These are phyloP conservation scores for Solanum neorickii DNA, from an alignment of 257 asterid genomes.

Conservation along the genomic window DNA sequence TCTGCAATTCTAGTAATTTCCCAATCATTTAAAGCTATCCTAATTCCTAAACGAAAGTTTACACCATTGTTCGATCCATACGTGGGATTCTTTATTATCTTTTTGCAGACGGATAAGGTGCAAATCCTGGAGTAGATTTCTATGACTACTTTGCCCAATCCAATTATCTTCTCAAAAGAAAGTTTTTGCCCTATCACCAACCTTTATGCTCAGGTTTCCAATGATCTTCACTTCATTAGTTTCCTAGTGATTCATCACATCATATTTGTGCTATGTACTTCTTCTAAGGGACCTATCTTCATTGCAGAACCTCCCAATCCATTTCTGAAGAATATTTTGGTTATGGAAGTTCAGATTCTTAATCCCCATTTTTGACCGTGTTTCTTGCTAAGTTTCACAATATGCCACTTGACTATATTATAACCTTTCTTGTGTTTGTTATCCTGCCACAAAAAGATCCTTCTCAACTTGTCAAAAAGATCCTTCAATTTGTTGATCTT, in stretches of 20 bases:
- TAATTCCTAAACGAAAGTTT: not conserved
- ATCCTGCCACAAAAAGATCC: not conserved
- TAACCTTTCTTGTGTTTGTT: not conserved
- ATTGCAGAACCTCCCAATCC: not conserved
- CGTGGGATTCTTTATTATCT: not conserved
- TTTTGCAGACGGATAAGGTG: not conserved
- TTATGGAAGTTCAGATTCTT: not conserved
- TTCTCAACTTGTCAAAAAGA: not conserved
- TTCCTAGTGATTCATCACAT: not conserved
- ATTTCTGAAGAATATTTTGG: not conserved
- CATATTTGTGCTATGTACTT: not conserved
- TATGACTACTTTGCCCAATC: not conserved
- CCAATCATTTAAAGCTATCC: not conserved
- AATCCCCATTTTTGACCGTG: not conserved
- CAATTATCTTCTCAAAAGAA: not conserved
- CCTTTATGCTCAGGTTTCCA: not conserved
- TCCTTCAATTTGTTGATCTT: not conserved
- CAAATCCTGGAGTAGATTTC: not conserved
- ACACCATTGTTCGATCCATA: not conserved
- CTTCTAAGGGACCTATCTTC: not conserved
- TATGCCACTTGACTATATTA: not conserved
- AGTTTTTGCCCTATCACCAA: not conserved
- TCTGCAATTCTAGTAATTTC: not conserved
- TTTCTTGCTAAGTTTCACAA: not conserved
- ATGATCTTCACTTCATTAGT: not conserved